phyloP scores from a whole-genome alignment of 768 basidiomycete genomes.

The Leccinellum rugosiceps region DNA sequence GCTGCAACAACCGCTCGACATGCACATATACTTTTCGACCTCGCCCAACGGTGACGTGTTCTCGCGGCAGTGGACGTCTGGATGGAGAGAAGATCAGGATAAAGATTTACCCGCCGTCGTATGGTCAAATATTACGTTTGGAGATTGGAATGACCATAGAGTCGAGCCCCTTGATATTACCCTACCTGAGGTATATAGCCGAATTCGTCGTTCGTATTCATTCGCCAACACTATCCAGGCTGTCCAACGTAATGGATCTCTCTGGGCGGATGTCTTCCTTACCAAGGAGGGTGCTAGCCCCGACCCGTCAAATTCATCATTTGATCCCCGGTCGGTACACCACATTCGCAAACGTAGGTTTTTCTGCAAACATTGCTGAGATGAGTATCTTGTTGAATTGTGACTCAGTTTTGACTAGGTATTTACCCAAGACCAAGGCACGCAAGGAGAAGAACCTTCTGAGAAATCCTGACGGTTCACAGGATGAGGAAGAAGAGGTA shows the following conservation, averaged over 20 bases:
- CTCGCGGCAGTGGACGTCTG: conserved; percentile 48
- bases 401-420: conserved; percentile 76
- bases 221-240: conserved; percentile 39
- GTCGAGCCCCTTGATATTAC: conserved; percentile 55
- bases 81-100: conserved; percentile 45
- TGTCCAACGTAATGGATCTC: conserved; percentile 72
- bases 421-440: conserved; percentile 64
- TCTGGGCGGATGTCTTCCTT: conserved; percentile 84
- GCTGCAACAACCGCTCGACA: conserved; percentile 56
- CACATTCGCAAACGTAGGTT: conserved; percentile 71
- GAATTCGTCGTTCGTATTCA: not conserved
- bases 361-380: not conserved
- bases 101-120: conserved; percentile 61
- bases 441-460: conserved; percentile 86
- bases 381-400: conserved; percentile 1
- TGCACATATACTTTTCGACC: conserved; percentile 74
- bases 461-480: conserved; percentile 35
- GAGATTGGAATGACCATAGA: conserved; percentile 67
- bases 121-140: conserved; percentile 77
- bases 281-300: conserved; percentile 63
- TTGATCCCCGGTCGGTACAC: conserved; percentile 56
- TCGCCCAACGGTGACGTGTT: conserved; percentile 62
- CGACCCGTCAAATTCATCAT: conserved; percentile 54
- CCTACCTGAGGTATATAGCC: conserved; percentile 58
- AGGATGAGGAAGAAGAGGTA: conserved; percentile 51